Percentiles rank a stretch among this genome's conserved stretches.
Conservation (phyloP, 805 yeast species). For the Torulaspora franciscae region DNA sequence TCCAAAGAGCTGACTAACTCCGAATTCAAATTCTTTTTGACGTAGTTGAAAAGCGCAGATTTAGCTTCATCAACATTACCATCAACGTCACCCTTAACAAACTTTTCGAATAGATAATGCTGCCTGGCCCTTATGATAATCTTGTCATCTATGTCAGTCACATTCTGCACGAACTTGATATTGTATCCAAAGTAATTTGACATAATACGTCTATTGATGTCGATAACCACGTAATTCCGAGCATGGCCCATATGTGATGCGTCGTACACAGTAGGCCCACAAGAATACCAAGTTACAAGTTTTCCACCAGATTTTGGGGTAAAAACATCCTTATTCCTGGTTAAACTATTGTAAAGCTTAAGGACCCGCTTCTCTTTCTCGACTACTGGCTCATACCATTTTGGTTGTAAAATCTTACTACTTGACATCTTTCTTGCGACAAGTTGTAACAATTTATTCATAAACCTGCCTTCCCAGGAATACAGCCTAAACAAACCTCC, state of each 20-base stretch:
- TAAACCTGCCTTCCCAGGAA: conserved; percentile 4
- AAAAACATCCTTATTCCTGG: conserved; percentile 74
- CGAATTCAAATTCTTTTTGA: conserved; percentile 51
- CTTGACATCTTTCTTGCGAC: conserved; percentile 12
- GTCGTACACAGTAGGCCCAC: conserved; percentile 98
- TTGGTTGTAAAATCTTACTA: conserved; percentile 44
- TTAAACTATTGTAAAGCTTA: conserved; percentile 75
- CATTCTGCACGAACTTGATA: conserved; percentile 86
- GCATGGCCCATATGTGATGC: conserved; percentile 98
- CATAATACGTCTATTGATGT: conserved; percentile 82
- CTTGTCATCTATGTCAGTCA: conserved; percentile 98
- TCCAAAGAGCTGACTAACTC: conserved; percentile 13
- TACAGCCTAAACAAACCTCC: background rate
- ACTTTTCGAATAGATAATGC: conserved; percentile 67
- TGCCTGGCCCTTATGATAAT: conserved; percentile 94
- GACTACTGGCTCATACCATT: conserved; percentile 44
- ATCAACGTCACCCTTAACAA: conserved; percentile 34
- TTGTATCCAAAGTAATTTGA: conserved; percentile 91
- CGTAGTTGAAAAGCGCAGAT: conserved; percentile 45
- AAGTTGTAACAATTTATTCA: conserved; percentile 5
- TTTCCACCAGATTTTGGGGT: conserved; percentile 56
- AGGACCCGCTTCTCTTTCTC: conserved; percentile 40
- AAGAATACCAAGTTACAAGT: conserved; percentile 87
- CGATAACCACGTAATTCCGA: conserved; percentile 90
- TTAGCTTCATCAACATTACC: conserved; percentile 34